A percentile compares a stretch with the other conserved stretches of the same genome.
These are phyloP conservation scores for Lolium rigidum DNA, from an alignment of 176 grass and related monocot species.

Conservation along the genomic window DNA sequence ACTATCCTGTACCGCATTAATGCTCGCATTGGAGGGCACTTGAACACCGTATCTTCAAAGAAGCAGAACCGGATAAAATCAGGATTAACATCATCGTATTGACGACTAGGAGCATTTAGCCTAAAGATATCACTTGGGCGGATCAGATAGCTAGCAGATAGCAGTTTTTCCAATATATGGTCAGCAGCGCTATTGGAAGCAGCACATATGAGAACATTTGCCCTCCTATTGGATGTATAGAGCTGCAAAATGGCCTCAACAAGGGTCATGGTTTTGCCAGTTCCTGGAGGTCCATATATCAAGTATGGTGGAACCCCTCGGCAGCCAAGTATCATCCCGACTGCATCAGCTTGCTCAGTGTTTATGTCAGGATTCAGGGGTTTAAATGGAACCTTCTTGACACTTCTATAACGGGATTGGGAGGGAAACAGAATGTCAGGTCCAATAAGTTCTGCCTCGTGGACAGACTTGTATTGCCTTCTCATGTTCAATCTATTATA, in stretches of 20 bases:
- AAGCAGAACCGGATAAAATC: conserved; percentile 84
- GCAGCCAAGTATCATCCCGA: conserved; percentile 85
- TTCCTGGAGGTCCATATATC: conserved; percentile 89
- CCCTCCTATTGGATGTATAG: conserved; percentile 58
- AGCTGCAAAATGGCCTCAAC: conserved; percentile 89
- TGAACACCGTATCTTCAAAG: conserved; percentile 81
- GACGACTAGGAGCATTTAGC: conserved; percentile 80
- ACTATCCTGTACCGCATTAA: conserved; percentile 77
- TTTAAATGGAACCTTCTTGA: conserved; percentile 55
- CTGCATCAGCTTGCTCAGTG: conserved; percentile 69
- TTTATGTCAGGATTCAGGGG: conserved; percentile 73
- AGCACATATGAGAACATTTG: conserved; percentile 81
- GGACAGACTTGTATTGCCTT: conserved; percentile 72
- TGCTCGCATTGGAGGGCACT: conserved; percentile 76
- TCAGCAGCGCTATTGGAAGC: conserved; percentile 93
- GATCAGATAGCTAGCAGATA: conserved; percentile 56
- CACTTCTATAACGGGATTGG: conserved; percentile 43
- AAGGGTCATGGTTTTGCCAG: conserved; percentile 88
- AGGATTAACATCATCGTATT: conserved; percentile 75
- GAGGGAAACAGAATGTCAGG: conserved; percentile 62
- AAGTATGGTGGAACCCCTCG: conserved; percentile 76
- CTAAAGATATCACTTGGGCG: conserved; percentile 75
- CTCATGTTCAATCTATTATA: conserved; percentile 95
- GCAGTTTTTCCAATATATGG: conserved; percentile 80
- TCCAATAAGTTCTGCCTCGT: conserved; percentile 60